These are phyloP conservation scores for Ceratorhiza oryzae-sativae DNA, from an alignment of 1,284 basidiomycete species.

Conservation along the genomic window DNA sequence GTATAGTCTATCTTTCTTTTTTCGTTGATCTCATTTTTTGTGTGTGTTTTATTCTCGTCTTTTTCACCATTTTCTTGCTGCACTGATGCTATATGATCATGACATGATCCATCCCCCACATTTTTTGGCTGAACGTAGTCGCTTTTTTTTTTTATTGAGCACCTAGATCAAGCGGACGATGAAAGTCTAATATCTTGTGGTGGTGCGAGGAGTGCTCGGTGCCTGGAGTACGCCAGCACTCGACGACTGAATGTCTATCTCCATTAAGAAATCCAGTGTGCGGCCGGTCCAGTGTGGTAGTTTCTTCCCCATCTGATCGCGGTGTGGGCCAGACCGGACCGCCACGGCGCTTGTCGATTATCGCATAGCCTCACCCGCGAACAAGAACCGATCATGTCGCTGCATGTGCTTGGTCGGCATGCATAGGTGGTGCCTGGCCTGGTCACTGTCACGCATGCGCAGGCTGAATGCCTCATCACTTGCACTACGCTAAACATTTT, in stretches of 20 bases:
- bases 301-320: neutral
- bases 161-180: neutral
- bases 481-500: too few species aligned
- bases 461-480: too few species aligned
- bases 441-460: too few species aligned
- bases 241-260: neutral
- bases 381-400: neutral
- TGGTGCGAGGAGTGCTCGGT: too few species aligned
- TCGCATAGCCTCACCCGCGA: neutral
- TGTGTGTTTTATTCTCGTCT: conserved; percentile 7
- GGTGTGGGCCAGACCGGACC: neutral
- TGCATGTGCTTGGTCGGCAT: too few species aligned
- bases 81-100: conserved; percentile 13
- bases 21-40: conserved; percentile 24
- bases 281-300: neutral
- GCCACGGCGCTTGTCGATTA: neutral
- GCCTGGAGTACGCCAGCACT: neutral
- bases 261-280: neutral
- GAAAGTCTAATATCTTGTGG: too few species aligned
- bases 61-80: neutral
- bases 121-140: too few species aligned
- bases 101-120: neutral
- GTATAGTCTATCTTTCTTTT: conserved; percentile 7
- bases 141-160: too few species aligned
- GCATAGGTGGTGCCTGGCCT: too few species aligned